These are phyloP conservation scores for Teratosphaeria zuluensis DNA, from an alignment of 2,329 filamentous ascomycete genomes.

Conservation along the genomic window DNA sequence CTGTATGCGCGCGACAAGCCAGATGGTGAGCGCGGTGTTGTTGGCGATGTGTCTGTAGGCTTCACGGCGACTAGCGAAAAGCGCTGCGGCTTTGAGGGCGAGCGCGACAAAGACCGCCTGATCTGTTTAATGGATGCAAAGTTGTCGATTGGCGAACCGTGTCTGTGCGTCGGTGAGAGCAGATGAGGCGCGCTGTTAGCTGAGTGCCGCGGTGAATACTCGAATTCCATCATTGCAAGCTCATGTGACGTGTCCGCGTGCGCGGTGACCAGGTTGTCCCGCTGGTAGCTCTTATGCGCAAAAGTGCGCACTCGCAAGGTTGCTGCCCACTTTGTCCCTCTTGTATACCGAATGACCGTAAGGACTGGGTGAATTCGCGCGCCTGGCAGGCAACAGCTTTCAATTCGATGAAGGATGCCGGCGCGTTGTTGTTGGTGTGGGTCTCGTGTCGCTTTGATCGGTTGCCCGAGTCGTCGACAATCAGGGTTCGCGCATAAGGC, in stretches of 20 bases:
- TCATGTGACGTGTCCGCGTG: conserved; percentile 2
- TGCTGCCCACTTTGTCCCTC: neutral
- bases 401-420: neutral
- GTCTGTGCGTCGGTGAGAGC: conserved; percentile 61
- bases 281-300: neutral
- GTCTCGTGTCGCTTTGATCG: neutral
- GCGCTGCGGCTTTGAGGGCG: conserved; percentile 70
- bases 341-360: neutral
- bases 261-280: neutral
- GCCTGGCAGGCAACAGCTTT: neutral
- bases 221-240: conserved; percentile 35
- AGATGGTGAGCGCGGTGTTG: conserved; percentile 29
- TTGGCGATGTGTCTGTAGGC: conserved; percentile 30
- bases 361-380: neutral
- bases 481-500: conserved; percentile 3
- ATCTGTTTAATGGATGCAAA: conserved; percentile 73
- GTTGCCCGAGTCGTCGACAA: neutral
- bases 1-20: conserved; percentile 36
- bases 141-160: conserved; percentile 58
- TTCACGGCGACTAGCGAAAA: conserved; percentile 55
- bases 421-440: neutral
- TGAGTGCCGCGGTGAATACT: conserved; percentile 41
- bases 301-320: neutral
- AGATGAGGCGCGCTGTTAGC: conserved; percentile 71
- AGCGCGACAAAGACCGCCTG: conserved; percentile 78